Evolutionary conservation across 108 stramenopile species (phyloP), one percentile per base, ranked within the genome.

Genomic region (Chaetoceros muelleri): DNA sequence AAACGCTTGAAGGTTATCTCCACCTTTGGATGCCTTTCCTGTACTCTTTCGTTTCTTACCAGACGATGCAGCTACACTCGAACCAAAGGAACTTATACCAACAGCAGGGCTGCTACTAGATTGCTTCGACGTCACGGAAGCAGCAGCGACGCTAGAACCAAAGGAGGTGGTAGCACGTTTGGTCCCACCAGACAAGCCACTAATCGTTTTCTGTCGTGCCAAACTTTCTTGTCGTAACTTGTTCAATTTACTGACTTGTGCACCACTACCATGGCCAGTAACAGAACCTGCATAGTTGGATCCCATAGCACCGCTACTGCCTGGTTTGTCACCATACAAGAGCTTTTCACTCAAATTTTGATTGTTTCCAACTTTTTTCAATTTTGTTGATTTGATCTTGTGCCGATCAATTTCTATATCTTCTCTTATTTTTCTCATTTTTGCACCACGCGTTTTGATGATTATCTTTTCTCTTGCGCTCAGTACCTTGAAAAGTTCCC

Each of bases 351-450:
- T 5, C 34, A n/a, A n/a, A n/a, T n/a, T n/a, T n/a, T 13, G 34
- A 40, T 13, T 5, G 13, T 40, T 40, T 53, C 17, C 26, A 28
- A 5, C 8, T 10, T 53, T 53, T 53, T 23, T 25, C 49, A 16
- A 44, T 22, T 49, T 49, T 17, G 59, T 50, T 52, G 48, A 46
- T 53, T 48, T 24, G 76, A 82, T 76, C 46, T 79, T 73, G 46
- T 74, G 81, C 29, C 76, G 77, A 20, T 68, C 74, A 13, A 48
- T 56, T 50, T 63, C 54, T 28, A 79, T 52, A 24, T 50, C 57
- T 52, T 76, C 34, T 22, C 81, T 55, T 13, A 58, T 62, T 58
- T 72, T 65, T 57, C 81, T 49, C 77, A 82, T 76, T 21, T 52
- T 58, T 27, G 69, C 66, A 31, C 77, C 81, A 25, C 74, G 76